These are phyloP conservation scores for Hippophae tibetana DNA, from an alignment of 306 rosid species.

Conservation along the genomic window DNA sequence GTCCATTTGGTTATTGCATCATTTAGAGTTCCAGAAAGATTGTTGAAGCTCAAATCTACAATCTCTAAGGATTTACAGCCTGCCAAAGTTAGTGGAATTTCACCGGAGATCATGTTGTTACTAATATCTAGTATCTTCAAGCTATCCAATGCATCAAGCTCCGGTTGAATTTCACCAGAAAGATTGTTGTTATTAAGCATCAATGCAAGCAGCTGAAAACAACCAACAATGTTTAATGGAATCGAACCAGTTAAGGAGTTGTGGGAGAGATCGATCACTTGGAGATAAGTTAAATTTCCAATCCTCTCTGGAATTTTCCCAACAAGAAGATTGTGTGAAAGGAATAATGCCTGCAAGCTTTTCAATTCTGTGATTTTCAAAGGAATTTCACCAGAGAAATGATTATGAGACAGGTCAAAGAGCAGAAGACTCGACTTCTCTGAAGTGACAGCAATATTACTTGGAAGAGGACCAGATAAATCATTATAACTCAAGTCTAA, in stretches of 20 bases:
- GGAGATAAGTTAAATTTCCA: slow-evolving; percentile 89
- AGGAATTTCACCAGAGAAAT: slow-evolving; percentile 80
- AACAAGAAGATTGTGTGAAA: slow-evolving; percentile 76
- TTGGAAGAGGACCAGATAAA: slow-evolving; percentile 74
- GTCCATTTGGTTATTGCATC: slow-evolving; percentile 93
- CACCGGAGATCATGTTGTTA: slow-evolving; percentile 85
- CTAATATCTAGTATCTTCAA: slow-evolving; percentile 89
- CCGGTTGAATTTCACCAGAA: slow-evolving; percentile 94
- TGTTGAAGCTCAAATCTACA: slow-evolving; percentile 85
- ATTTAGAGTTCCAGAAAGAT: slow-evolving; percentile 85
- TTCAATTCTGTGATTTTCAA: slow-evolving; percentile 81
- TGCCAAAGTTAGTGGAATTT: slow-evolving; percentile 87
- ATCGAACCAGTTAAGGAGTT: slow-evolving; percentile 78
- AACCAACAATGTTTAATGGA: slow-evolving; percentile 87
- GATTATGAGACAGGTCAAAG: slow-evolving; percentile 89
- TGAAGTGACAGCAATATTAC: slow-evolving; percentile 64
- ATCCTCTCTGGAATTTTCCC: slow-evolving; percentile 92
- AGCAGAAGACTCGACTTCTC: slow-evolving; percentile 88
- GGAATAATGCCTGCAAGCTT: slow-evolving; percentile 94
- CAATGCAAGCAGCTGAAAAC: slow-evolving; percentile 93
- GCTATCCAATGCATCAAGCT: slow-evolving; percentile 91
- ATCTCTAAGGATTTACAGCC: slow-evolving; percentile 93
- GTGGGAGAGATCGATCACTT: slow-evolving; percentile 92
- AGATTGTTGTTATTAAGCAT: slow-evolving; percentile 78
- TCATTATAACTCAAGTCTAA: slow-evolving; percentile 90